phyloP scores from a whole-genome alignment of 176 grass and related monocot species.

The Dactylis glomerata region DNA sequence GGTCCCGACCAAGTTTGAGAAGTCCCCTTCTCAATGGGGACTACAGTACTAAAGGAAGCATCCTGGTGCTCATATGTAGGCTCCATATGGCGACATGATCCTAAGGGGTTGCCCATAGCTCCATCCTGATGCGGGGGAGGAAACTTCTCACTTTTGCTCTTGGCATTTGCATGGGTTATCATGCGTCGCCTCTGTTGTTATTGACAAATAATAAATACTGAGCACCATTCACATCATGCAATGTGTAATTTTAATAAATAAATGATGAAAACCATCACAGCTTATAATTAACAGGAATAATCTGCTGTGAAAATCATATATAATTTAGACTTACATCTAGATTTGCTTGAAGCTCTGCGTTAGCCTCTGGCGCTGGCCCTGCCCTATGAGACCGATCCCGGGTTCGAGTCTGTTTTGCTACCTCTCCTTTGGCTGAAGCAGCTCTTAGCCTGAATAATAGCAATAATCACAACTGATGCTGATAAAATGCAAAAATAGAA shows the following conservation, averaged over 20 bases:
- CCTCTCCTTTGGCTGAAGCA: slow-evolving; percentile 40
- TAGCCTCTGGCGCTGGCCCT: slow-evolving; percentile 45
- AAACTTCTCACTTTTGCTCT: slow-evolving; percentile 36
- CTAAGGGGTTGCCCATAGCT: slow-evolving; percentile 43
- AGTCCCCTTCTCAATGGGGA: slow-evolving; percentile 39
- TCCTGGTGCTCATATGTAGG: slow-evolving; percentile 43
- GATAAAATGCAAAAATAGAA: not conserved
- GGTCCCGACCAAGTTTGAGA: slow-evolving; percentile 47
- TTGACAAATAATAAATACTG: not conserved
- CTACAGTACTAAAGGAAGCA: slow-evolving; percentile 46
- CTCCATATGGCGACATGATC: slow-evolving; percentile 37
- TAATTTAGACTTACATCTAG: slow-evolving; percentile 41
- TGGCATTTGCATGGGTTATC: slow-evolving; percentile 34
- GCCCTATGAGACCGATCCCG: slow-evolving; percentile 36
- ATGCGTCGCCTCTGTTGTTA: slow-evolving; percentile 35
- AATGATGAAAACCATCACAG: not conserved
- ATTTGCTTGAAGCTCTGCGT: slow-evolving; percentile 51
- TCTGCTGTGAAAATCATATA: not conserved
- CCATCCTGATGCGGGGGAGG: slow-evolving; percentile 55
- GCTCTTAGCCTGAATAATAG: slow-evolving; percentile 33
- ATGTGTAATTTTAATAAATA: not conserved
- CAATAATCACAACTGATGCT: not conserved
- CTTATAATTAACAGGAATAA: not conserved
- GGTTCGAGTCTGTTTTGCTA: slow-evolving; percentile 24
- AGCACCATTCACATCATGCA: not conserved